These are phyloP conservation scores for Ceratocystis diversiconidia DNA, from an alignment of 2,329 filamentous ascomycete species.

Conservation along the genomic window DNA sequence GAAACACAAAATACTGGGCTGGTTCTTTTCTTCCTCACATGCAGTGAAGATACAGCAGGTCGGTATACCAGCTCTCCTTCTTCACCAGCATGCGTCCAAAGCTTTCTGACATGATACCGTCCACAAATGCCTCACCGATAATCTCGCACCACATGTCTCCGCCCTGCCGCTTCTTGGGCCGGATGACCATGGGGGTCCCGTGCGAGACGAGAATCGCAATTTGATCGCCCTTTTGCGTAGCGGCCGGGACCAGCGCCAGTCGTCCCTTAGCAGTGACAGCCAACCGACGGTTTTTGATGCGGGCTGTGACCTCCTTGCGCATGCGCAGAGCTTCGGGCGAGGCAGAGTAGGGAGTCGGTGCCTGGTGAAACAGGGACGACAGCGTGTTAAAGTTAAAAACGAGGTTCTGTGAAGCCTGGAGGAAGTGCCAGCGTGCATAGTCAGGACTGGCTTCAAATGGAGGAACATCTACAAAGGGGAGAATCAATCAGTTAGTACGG, in stretches of 20 bases:
- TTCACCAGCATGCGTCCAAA: slow-evolving; percentile 14
- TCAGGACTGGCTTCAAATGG: slow-evolving; percentile 13
- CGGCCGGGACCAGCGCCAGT: slow-evolving; percentile 15
- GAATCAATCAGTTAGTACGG: neutral
- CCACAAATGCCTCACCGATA: slow-evolving; percentile 17
- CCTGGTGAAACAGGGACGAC: slow-evolving; percentile 2
- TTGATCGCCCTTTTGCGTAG: slow-evolving; percentile 15
- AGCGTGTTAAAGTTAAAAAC: slow-evolving; percentile 12
- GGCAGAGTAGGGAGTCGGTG: slow-evolving; percentile 1
- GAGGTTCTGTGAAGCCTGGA: slow-evolving; percentile 9
- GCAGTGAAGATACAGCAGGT: slow-evolving; percentile 14
- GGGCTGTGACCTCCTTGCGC: neutral
- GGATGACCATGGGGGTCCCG: slow-evolving; percentile 14
- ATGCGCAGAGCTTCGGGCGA: slow-evolving; percentile 9
- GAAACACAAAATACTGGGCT: neutral
- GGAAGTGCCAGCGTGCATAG: slow-evolving; percentile 13
- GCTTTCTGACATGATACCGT: slow-evolving; percentile 14
- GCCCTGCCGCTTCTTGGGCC: slow-evolving; percentile 7
- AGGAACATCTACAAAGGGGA: neutral
- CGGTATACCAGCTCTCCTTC: slow-evolving; percentile 13
- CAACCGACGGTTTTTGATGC: slow-evolving; percentile 12
- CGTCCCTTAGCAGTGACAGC: slow-evolving; percentile 12
- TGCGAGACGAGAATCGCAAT: slow-evolving; percentile 13
- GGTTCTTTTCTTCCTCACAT: neutral
- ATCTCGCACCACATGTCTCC: slow-evolving; percentile 16